phyloP scores from a whole-genome alignment of 2,329 filamentous ascomycete genomes.

The Aspergillus tubingensis region DNA sequence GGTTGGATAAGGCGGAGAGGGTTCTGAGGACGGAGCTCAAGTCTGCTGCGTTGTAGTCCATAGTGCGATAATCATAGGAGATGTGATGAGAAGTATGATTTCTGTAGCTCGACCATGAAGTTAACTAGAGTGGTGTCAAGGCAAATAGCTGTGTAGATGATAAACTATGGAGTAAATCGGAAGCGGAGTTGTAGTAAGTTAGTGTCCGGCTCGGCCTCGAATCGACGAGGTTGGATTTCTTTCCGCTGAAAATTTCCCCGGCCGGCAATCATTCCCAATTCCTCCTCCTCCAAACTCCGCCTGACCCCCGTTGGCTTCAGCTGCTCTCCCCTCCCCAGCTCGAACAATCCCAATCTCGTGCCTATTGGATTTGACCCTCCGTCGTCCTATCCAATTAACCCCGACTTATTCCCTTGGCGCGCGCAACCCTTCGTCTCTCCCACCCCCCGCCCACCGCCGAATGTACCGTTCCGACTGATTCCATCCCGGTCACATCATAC shows the following conservation, averaged over 20 bases:
- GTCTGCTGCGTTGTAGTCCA: constrained; percentile 36
- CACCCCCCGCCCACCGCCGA: not conserved
- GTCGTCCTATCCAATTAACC: too few species aligned
- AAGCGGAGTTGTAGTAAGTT: not conserved
- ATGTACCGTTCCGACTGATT: constrained; percentile 1
- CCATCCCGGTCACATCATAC: not conserved
- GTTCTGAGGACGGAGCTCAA: constrained; percentile 46
- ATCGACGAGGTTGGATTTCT: constrained; percentile 6
- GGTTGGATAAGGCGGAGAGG: constrained; percentile 39
- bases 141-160: too few species aligned
- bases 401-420: not conserved
- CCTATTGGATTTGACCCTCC: not conserved
- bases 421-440: not conserved
- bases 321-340: not conserved
- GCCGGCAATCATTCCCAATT: not conserved
- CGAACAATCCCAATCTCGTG: not conserved
- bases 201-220: not conserved
- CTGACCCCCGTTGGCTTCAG: not conserved
- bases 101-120: too few species aligned
- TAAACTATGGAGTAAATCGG: too few species aligned
- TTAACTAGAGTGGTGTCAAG: too few species aligned
- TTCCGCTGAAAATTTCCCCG: constrained; percentile 24
- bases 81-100: too few species aligned
- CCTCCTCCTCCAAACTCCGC: constrained; percentile 5
- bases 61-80: constrained; percentile 3